phyloP scores from a whole-genome alignment of 2,329 filamentous ascomycete genomes.

The Aspergillus sp. region DNA sequence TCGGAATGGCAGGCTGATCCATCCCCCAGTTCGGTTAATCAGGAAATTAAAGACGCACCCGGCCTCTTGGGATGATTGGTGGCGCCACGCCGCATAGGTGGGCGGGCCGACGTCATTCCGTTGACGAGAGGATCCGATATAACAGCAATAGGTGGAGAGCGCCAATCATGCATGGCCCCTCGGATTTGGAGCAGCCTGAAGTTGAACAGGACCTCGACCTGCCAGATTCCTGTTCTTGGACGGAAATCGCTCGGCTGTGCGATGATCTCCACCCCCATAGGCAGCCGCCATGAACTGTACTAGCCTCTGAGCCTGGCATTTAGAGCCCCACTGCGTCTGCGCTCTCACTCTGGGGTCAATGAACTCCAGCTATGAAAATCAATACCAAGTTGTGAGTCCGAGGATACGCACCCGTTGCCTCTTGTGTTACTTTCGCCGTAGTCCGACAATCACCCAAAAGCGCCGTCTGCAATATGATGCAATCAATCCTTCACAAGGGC shows the following conservation, averaged over 20 bases:
- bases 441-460: not conserved
- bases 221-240: not conserved
- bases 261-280: not conserved
- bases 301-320: not conserved
- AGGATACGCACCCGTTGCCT: not conserved
- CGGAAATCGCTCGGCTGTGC: not conserved
- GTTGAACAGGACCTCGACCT: no score
- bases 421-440: not conserved
- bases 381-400: not conserved
- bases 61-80: constrained; percentile 3
- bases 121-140: not conserved
- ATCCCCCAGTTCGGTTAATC: constrained; percentile 2
- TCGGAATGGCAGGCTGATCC: constrained; percentile 3
- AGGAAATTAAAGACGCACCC: not conserved
- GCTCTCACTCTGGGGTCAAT: not conserved
- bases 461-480: not conserved
- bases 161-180: not conserved
- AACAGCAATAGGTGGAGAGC: not conserved
- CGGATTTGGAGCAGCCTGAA: not conserved
- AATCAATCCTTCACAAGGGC: not conserved
- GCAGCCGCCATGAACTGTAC: not conserved
- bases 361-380: not conserved
- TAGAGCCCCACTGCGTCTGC: not conserved
- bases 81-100: not conserved
- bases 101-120: constrained; percentile 5